Evolutionary conservation across 2,329 filamentous ascomycete species (phyloP).

Genomic region (Colletotrichum eremochloae): DNA sequence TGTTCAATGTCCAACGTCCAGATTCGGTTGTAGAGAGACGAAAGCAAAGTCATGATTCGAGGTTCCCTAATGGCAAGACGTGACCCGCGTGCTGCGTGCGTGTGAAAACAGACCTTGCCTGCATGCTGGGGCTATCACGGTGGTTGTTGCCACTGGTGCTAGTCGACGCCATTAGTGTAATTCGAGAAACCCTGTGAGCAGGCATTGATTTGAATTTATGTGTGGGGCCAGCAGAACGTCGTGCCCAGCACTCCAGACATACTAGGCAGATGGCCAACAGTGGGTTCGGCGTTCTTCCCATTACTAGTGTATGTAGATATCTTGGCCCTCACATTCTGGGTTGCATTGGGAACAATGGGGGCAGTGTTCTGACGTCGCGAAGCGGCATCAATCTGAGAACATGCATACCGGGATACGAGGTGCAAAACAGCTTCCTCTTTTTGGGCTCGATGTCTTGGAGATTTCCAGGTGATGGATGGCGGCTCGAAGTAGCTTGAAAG

Average conservation of each 20-base stretch:
- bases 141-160: slow-evolving; percentile 15
- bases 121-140: slow-evolving; percentile 3
- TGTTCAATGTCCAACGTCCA: not conserved
- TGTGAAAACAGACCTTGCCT: slow-evolving; percentile 21
- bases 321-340: slow-evolving; percentile 27
- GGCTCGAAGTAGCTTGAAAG: slow-evolving; percentile 16
- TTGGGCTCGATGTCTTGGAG: slow-evolving; percentile 9
- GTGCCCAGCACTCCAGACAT: slow-evolving; percentile 15
- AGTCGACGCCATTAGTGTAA: slow-evolving; percentile 28
- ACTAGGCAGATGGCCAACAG: slow-evolving; percentile 19
- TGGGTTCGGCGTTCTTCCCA: slow-evolving; percentile 24
- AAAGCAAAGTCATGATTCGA: slow-evolving; percentile 14
- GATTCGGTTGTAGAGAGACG: not conserved
- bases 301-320: slow-evolving; percentile 4
- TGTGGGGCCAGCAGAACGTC: slow-evolving; percentile 31
- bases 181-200: slow-evolving; percentile 31
- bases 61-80: slow-evolving; percentile 30
- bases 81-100: slow-evolving; percentile 18
- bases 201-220: slow-evolving; percentile 41
- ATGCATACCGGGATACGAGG: slow-evolving; percentile 25
- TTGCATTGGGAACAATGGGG: slow-evolving; percentile 37
- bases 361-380: slow-evolving; percentile 30
- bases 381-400: slow-evolving; percentile 31
- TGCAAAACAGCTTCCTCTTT: slow-evolving; percentile 7
- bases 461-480: slow-evolving; percentile 3